Percentiles rank a stretch among this genome's conserved stretches.
Conservation (phyloP, 208 protist genomes). For the Leishmania martiniquensis region DNA sequence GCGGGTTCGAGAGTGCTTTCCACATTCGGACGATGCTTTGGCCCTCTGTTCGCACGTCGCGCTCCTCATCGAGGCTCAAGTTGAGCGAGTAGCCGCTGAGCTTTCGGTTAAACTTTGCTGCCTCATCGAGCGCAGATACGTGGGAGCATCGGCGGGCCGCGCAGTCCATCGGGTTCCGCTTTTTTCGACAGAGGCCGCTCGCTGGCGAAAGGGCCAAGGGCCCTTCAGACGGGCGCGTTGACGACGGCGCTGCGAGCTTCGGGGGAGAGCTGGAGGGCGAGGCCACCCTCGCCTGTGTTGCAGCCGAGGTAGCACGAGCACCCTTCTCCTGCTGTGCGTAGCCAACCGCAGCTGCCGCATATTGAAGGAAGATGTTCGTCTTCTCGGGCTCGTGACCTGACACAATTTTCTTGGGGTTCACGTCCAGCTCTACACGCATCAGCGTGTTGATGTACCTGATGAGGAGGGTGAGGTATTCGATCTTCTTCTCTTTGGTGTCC, state of each 20-base stretch:
- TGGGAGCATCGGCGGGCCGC: slow-evolving; percentile 3
- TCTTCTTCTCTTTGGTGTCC: slow-evolving; percentile 90
- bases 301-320: slow-evolving; percentile 8
- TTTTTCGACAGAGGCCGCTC: slow-evolving; percentile 32
- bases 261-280: not conserved
- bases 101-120: slow-evolving; percentile 54
- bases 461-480: slow-evolving; percentile 76
- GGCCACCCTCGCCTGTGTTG: not conserved
- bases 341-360: slow-evolving; percentile 75
- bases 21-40: slow-evolving; percentile 83
- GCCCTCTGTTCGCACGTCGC: slow-evolving; percentile 44
- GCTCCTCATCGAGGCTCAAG: slow-evolving; percentile 33
- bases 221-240: not conserved
- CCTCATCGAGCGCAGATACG: slow-evolving; percentile 5
- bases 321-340: slow-evolving; percentile 83
- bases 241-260: not conserved
- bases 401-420: slow-evolving; percentile 90
- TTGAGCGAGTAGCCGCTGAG: slow-evolving; percentile 68
- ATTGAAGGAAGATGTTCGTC: slow-evolving; percentile 89
- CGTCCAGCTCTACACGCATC: slow-evolving; percentile 72
- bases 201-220: slow-evolving; percentile 18
- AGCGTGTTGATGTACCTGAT: slow-evolving; percentile 74
- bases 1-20: slow-evolving; percentile 56
- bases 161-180: slow-evolving; percentile 8
- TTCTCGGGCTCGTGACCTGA: slow-evolving; percentile 86